A percentile compares a stretch with the other conserved stretches of the same genome.
phyloP scores from a whole-genome alignment of 2,329 filamentous ascomycete species.

The Coccinonectria pachysandricola region DNA sequence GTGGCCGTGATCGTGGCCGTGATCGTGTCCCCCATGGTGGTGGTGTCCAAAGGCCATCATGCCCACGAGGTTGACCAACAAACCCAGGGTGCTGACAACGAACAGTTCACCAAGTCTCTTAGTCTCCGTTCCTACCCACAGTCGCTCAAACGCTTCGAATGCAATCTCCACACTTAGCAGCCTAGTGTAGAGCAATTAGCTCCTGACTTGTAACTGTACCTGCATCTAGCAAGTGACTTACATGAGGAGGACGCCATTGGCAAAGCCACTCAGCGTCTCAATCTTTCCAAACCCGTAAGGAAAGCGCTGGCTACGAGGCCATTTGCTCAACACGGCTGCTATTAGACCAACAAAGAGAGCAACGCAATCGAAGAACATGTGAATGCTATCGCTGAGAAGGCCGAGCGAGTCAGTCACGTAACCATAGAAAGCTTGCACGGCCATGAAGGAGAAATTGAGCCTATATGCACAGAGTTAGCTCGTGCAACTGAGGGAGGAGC shows the following conservation, averaged over 20 bases:
- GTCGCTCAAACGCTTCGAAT: constrained; percentile 82
- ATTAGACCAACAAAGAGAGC: constrained; percentile 83
- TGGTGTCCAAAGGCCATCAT: constrained; percentile 74
- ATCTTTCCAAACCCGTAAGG: constrained; percentile 97
- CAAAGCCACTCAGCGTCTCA: constrained; percentile 90
- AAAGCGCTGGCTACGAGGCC: constrained; percentile 80
- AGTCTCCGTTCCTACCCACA: constrained; percentile 75
- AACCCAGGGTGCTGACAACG: constrained; percentile 74
- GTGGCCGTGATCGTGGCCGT: constrained; percentile 21
- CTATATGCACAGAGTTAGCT: constrained; percentile 32
- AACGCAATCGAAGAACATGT: constrained; percentile 99
- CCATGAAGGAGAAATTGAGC: constrained; percentile 91
- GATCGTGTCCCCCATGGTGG: constrained; percentile 37
- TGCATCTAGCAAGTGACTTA: constrained; percentile 29
- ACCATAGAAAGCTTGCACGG: constrained; percentile 87
- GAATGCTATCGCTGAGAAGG: constrained; percentile 92
- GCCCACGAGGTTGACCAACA: constrained; percentile 85
- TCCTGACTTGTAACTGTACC: background rate
- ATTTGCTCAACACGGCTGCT: constrained; percentile 91
- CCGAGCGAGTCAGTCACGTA: constrained; percentile 88
- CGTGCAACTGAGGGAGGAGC: constrained; percentile 4
- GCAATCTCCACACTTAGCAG: constrained; percentile 93
- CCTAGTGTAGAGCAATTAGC: constrained; percentile 31
- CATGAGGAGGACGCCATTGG: constrained; percentile 91
- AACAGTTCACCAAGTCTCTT: constrained; percentile 79